Evolutionary conservation across 1,284 basidiomycete species (phyloP), one percentile per base, ranked within the genome.

Genomic region (Coniferiporia weirii): DNA sequence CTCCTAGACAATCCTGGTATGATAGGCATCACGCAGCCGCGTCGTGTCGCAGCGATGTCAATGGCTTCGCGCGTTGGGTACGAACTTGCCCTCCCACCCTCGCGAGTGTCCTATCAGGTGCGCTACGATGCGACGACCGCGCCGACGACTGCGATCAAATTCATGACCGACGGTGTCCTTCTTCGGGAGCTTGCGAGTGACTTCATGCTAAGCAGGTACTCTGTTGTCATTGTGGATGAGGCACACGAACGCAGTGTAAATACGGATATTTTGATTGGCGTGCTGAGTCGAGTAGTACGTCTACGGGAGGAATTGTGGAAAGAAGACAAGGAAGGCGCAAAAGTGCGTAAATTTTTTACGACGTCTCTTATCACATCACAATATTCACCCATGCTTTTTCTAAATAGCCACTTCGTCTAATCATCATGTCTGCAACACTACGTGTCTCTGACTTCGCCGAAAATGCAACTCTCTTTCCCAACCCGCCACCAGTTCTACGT

Each of bases 121-220:
- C 90, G 97, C 60, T 99, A 99, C 71, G 96, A 98, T 63, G 91
- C 93, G 0, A 98, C 93, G 0, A 89, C 94, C 0, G 93, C 93
- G 2, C 79, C 92, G 0, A 80, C 85, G 22, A 99, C 97, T 0
- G 85, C 86, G 6, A 94, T 99, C 77, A 98, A 99, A 73, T 99
- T 99, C 78, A 99, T 99, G 96, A 99, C 97, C 1, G 97, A 99
- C 68, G 97, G 97, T 78, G 94, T 99, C 13, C 76, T 99, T 22
- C 78, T 99, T 10, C 87, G 97, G 59, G 97, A 99, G 72, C 79
- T 99, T 20, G 89, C 93, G 0, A 84, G 83, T 13, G 96, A 99
- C 70, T 96, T 99, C 69, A 72, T 98, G 35, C 78, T 99, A 15
- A 84, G 78, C 55, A 92, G 89, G 70, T 99, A 99, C 72, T 95